A percentile compares a stretch with the other conserved stretches of the same genome.
These are phyloP conservation scores for Solanum sejunctum DNA, from an alignment of 257 asterid genomes.

Conservation along the genomic window DNA sequence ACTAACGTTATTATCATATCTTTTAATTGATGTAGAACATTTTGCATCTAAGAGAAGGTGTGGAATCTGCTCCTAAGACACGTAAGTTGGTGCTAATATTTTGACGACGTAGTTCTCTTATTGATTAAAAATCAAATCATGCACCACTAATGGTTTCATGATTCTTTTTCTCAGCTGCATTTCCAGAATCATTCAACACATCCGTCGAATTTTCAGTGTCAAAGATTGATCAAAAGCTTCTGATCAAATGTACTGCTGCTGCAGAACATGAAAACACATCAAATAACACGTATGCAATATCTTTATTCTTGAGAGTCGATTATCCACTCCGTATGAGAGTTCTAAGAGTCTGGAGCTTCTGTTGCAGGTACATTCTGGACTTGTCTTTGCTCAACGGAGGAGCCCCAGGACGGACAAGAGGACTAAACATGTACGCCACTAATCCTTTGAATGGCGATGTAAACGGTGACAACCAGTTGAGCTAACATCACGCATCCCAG, in stretches of 20 bases:
- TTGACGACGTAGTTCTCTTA: neutral
- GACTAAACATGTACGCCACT: neutral
- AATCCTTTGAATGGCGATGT: neutral
- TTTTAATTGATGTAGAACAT: conserved; percentile 32
- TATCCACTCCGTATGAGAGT: neutral
- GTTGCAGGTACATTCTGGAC: neutral
- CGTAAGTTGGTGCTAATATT: conserved; percentile 24
- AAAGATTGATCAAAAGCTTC: conserved; percentile 40
- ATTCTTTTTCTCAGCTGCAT: conserved; percentile 10
- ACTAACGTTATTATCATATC: neutral
- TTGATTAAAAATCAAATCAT: neutral
- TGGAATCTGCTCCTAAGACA: conserved; percentile 17
- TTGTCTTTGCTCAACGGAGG: neutral
- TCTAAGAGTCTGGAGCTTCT: neutral
- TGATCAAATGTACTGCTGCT: conserved; percentile 17
- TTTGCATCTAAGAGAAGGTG: conserved; percentile 34
- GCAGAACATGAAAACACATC: conserved; percentile 4
- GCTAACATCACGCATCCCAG: neutral
- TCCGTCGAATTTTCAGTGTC: conserved; percentile 34
- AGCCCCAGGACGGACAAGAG: conserved; percentile 1
- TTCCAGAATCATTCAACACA: conserved; percentile 21
- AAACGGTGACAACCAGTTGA: neutral
- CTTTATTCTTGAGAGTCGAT: neutral
- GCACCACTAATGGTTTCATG: neutral
- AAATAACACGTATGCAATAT: neutral